A percentile compares a stretch with the other conserved stretches of the same genome.
Evolutionary conservation across 1,284 basidiomycete genomes (phyloP).

Genomic region (Kwoniella shivajii): DNA sequence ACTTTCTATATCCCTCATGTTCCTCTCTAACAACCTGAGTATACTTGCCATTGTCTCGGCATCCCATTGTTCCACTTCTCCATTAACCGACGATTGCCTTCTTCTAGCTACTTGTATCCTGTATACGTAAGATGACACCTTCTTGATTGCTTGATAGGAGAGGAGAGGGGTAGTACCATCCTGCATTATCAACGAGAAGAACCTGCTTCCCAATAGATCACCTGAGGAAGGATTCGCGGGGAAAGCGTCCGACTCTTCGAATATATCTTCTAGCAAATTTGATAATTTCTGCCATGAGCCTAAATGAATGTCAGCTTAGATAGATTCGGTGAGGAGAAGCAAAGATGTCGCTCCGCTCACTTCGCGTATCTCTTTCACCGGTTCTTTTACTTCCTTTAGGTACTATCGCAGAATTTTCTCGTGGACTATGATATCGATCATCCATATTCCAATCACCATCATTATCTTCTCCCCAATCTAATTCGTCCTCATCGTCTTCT

Average conservation of each 20-base stretch:
- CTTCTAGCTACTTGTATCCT: slow-evolving; percentile 30
- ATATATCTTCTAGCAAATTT: slow-evolving; percentile 75
- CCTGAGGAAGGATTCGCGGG: slow-evolving; percentile 64
- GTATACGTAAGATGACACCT: slow-evolving; percentile 56
- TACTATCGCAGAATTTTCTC: not conserved
- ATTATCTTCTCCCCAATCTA: slow-evolving; percentile 41
- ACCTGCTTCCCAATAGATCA: slow-evolving; percentile 60
- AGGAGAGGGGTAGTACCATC: slow-evolving; percentile 66
- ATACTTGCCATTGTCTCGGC: slow-evolving; percentile 64
- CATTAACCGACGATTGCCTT: slow-evolving; percentile 16
- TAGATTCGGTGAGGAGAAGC: slow-evolving; percentile 6
- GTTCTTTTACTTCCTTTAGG: slow-evolving; percentile 52
- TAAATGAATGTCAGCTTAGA: slow-evolving; percentile 42
- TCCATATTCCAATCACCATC: slow-evolving; percentile 46
- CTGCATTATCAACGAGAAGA: slow-evolving; percentile 66
- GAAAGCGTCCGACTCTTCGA: slow-evolving; percentile 82
- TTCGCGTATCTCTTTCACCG: slow-evolving; percentile 73
- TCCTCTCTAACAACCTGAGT: slow-evolving; percentile 74
- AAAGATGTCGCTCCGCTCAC: too few relatives aligned
- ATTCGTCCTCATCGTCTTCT: slow-evolving; percentile 41
- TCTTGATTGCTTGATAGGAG: slow-evolving; percentile 63
- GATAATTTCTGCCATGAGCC: slow-evolving; percentile 73
- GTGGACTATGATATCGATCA: slow-evolving; percentile 13
- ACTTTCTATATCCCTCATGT: slow-evolving; percentile 70
- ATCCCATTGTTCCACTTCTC: slow-evolving; percentile 56